Percentiles rank a stretch among this genome's conserved stretches.
These are phyloP conservation scores for Nakaseomyces delphensis DNA, from an alignment of 1,139 yeast species.

Conservation along the genomic window DNA sequence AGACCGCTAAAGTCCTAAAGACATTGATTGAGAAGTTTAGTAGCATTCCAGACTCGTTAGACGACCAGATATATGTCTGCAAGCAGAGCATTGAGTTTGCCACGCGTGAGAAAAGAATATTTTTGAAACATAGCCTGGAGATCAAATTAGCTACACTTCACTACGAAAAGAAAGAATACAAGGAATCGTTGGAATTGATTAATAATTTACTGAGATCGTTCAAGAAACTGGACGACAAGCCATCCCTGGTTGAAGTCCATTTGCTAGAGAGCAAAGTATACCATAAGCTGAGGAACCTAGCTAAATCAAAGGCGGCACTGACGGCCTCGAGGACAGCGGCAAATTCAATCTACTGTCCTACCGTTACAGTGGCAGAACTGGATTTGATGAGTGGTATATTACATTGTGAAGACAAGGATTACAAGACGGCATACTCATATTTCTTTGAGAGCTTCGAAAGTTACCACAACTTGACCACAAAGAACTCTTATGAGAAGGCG, in stretches of 20 bases:
- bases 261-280: slow-evolving; percentile 82
- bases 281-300: slow-evolving; percentile 83
- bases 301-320: slow-evolving; percentile 88
- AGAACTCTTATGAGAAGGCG: slow-evolving; percentile 56
- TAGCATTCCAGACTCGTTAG: slow-evolving; percentile 55
- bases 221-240: slow-evolving; percentile 90
- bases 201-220: slow-evolving; percentile 70
- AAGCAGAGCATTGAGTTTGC: slow-evolving; percentile 87
- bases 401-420: slow-evolving; percentile 95
- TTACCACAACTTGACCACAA: slow-evolving; percentile 40
- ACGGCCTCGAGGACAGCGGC: slow-evolving; percentile 97
- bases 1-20: slow-evolving; percentile 82
- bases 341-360: slow-evolving; percentile 89
- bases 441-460: slow-evolving; percentile 94
- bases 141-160: slow-evolving; percentile 72
- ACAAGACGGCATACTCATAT: slow-evolving; percentile 90
- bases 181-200: slow-evolving; percentile 66
- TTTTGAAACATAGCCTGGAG: slow-evolving; percentile 80
- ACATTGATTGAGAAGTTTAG: slow-evolving; percentile 73
- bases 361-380: slow-evolving; percentile 87
- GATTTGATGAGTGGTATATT: slow-evolving; percentile 93
- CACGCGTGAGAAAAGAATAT: slow-evolving; percentile 68
- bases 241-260: slow-evolving; percentile 91
- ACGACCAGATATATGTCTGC: slow-evolving; percentile 66
- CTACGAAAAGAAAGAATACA: slow-evolving; percentile 54